These are phyloP conservation scores for Pyrenochaeta sp. DNA, from an alignment of 2,329 filamentous ascomycete genomes.

Conservation along the genomic window DNA sequence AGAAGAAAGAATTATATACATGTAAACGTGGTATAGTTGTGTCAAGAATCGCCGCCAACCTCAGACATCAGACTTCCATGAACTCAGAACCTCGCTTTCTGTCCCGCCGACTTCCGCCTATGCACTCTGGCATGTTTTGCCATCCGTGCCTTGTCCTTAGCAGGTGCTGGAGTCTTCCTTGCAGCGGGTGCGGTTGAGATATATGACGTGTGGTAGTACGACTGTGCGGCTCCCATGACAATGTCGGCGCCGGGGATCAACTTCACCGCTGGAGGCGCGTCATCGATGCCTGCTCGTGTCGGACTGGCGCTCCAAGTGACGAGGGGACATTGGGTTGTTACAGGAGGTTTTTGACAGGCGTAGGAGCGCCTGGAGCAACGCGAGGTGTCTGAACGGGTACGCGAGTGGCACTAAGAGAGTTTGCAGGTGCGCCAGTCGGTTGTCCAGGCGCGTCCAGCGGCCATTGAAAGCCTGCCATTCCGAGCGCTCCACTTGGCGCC, in stretches of 20 bases:
- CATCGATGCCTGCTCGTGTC: constrained; percentile 3
- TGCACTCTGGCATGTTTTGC: constrained; percentile 27
- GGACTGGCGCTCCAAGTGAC: constrained; percentile 6
- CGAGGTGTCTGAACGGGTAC: constrained; percentile 7
- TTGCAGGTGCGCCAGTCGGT: constrained; percentile 4
- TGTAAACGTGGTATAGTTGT: not conserved
- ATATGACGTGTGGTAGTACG: constrained; percentile 25
- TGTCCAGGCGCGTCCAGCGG: constrained; percentile 11
- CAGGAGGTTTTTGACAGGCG: constrained; percentile 10
- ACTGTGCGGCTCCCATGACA: constrained; percentile 10
- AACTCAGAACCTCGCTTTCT: constrained; percentile 8
- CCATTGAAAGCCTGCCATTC: constrained; percentile 35
- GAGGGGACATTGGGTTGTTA: constrained; percentile 9
- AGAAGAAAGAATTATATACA: not conserved
- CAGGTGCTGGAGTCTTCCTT: constrained; percentile 1
- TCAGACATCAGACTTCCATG: not conserved
- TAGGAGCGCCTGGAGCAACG: constrained; percentile 4
- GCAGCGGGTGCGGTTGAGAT: constrained; percentile 17
- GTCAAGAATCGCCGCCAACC: not conserved
- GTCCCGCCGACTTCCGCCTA: constrained; percentile 21
- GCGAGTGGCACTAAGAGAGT: constrained; percentile 5
- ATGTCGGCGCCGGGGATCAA: constrained; percentile 9
- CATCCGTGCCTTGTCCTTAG: constrained; percentile 13
- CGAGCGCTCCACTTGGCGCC: constrained; percentile 12
- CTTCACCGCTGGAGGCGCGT: constrained; percentile 7